Base-by-base conservation (phyloP, 306 rosid species). In the Mimosa bimucronata region DNA sequence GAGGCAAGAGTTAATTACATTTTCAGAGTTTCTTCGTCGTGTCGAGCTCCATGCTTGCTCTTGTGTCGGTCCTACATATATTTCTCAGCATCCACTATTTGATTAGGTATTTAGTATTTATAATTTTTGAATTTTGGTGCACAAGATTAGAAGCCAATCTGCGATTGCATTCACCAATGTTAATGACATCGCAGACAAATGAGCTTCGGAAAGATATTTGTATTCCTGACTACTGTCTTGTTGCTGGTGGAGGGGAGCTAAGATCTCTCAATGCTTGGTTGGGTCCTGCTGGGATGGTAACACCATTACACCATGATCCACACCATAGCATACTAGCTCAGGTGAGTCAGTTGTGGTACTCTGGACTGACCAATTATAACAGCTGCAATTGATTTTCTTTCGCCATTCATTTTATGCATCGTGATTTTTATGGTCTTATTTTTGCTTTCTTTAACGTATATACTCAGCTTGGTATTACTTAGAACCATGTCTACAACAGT, bases 91-190 rank as follows among this genome's bases (percentile, higher is more conserved):
- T 84, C 92, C 94, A 12, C 84, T 95, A 86, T 95, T 95, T 88
- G 99, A 95, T 84, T 98, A 93, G 94, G 99, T 92, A 71, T 65
- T n/a, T n/a, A n/a, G n/a, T n/a, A n/a, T n/a, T n/a, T n/a, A n/a
- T 29, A 57, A 57, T 73, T 64, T 70, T 77, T 16, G 30, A 38
- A 41, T 28, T 31, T 52, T 79, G 50, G 42, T 23, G 52, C 58
- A 55, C 50, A 55, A 75, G 38, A 70, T 41, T 62, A 10, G 65
- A 62, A 42, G n/a, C 61, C 48, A 30, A 31, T 0, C 31, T 41
- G 71, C 74, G 13, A 48, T 73, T 77, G 48, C 18, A 46, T 61
- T 70, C 50, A 40, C 73, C 82, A 40, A 70, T 74, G 53, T 74
- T 30, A 25, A 76, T 77, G 83, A 79, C 81, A 77, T 87, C 64